Base-by-base conservation (phyloP, 73 alveolate genomes). In the Paramecium octaurelia region DNA sequence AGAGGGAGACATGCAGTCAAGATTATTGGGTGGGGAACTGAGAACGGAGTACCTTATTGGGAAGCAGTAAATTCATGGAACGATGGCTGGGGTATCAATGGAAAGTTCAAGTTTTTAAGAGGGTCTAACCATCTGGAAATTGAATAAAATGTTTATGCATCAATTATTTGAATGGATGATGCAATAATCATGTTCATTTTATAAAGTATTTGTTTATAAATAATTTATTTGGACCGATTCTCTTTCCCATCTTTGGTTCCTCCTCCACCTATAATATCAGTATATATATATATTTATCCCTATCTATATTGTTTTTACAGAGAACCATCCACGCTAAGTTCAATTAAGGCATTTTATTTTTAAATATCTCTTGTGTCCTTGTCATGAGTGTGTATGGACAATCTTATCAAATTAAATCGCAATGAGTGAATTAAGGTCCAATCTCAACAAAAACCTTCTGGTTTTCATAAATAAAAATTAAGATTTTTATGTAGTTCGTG, bases 1-100 rank as follows among this genome's bases (percentile, higher is more conserved):
- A 95, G 92, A 20, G 99, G 99, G 11, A 97, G 93, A 2, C 99
- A 97, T 86, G 98, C 99, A 59, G 96, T 97, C 31, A 96, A 92
- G 54, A 77, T 96, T 21, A 85, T 96, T 27, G 98, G 99, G 10
- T 97, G 96, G 96, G 96, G 99, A 75, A 95, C 59, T 10, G 95
- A 94, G 76, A 70, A 90, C 21, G 93, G 96, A 11, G 85, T 92
- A 54, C 80, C 93, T 85, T 97, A 97, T 95, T 97, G 99, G 99
- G 90, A 95, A 24, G 86, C 92, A 48, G 98, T 96, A 48, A 97
- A 97, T 92, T 94, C 98, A 4, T 96, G 98, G 99, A 93, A 95
- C 23, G 70, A 92, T 2, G 88, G 58, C 31, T 97, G 99, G 99
- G 97, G 97, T 46, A 92, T 88, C n/a, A 70, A 93, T 23, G 97